Evolutionary conservation across 768 basidiomycete genomes (phyloP).

Genomic region (Agaricus bisporus): DNA sequence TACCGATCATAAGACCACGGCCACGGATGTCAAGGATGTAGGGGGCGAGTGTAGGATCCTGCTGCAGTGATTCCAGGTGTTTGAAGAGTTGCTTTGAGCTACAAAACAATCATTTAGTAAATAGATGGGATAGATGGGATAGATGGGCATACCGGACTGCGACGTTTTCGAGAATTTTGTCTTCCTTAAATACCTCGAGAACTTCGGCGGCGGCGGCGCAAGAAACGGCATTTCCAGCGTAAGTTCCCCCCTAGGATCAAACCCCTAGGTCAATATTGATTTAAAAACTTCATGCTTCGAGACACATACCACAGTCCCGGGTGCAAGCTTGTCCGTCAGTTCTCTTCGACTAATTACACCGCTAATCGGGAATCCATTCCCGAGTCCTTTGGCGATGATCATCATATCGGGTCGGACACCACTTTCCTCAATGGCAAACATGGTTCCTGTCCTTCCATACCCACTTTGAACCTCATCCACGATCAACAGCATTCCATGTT

Average conservation of each 20-base stretch:
- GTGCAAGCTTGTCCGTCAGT: constrained; percentile 69
- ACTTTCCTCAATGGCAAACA: constrained; percentile 79
- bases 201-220: constrained; percentile 90
- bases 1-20: constrained; percentile 81
- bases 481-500: constrained; percentile 79
- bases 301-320: constrained; percentile 68
- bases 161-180: constrained; percentile 81
- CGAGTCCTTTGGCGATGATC: constrained; percentile 86
- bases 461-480: constrained; percentile 88
- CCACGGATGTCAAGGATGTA: constrained; percentile 86
- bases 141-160: constrained; percentile 44
- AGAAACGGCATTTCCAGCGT: constrained; percentile 86
- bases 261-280: neutral
- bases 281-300: neutral
- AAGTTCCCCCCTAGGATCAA: constrained; percentile 66
- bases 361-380: constrained; percentile 92
- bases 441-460: constrained; percentile 81
- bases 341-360: constrained; percentile 78
- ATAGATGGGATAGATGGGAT: neutral
- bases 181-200: constrained; percentile 68
- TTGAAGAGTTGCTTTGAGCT: constrained; percentile 72
- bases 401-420: constrained; percentile 86
- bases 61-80: constrained; percentile 49
- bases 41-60: constrained; percentile 43
- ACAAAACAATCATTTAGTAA: neutral